Evolutionary conservation across 164 flowering plant genomes (phyloP).

Genomic region (Liquidambar formosana): DNA sequence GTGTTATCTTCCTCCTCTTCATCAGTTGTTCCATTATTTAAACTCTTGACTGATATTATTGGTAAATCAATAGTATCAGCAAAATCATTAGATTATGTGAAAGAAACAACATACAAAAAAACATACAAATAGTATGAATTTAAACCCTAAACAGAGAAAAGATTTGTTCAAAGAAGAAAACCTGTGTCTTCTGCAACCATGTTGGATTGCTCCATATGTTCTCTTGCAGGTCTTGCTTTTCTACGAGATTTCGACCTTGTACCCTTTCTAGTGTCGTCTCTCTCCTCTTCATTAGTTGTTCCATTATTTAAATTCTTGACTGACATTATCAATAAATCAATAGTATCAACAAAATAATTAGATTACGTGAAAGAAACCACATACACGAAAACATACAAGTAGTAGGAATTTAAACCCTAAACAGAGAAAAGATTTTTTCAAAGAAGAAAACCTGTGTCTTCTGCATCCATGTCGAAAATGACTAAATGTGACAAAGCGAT

Average conservation of each 20-base stretch:
- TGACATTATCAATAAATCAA: neutral
- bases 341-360: too few species aligned
- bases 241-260: constrained; percentile 15
- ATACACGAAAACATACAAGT: too few species aligned
- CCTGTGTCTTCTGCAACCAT: neutral
- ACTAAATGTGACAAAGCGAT: too few species aligned
- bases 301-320: constrained; percentile 2
- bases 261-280: constrained; percentile 1
- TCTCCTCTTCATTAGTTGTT: constrained; percentile 12
- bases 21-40: neutral
- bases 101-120: too few species aligned
- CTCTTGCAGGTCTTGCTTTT: constrained; percentile 46
- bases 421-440: too few species aligned
- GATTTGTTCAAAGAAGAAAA: neutral
- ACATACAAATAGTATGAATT: too few species aligned
- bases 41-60: constrained; percentile 8
- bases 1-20: constrained; percentile 15
- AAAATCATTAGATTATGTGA: too few species aligned
- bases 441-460: neutral
- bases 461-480: neutral
- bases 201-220: constrained; percentile 55
- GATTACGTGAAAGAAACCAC: too few species aligned
- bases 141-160: too few species aligned
- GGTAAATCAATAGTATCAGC: too few species aligned
- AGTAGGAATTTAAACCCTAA: too few species aligned